Evolutionary conservation across 2,329 filamentous ascomycete genomes (phyloP), one percentile per base, ranked within the genome.

Genomic region (Fusarium sp.): DNA sequence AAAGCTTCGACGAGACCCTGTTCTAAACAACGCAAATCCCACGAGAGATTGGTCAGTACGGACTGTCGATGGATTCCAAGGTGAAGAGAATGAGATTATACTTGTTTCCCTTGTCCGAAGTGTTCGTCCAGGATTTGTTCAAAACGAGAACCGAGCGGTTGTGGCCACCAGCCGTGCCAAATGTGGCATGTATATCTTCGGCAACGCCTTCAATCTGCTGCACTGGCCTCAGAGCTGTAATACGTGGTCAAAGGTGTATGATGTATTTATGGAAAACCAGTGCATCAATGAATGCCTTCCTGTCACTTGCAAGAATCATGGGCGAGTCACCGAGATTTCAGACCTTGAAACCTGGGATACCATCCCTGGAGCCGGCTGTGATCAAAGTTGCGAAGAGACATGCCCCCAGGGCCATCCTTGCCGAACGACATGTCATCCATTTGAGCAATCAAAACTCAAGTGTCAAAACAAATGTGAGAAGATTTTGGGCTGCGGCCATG

Each of bases 61-160:
- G 34, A 97, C 94, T 0, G 92, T 98, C 0, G 94, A 97, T 74
- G 93, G 92, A 0, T 97, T 95, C 74, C 94, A 97, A 77, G 94
- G 94, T 14, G 94, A 97, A 73, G 94, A 97, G 76, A 97, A 97
- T 65, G 92, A 94, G 24, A 84, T 97, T 10, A 84, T 98, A 11
- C 76, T 97, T 3, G 81, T 97, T 0, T 97, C 94, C 0, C 82
- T 97, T 0, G 94, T 96, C 5, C 87, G 94, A 43, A 94, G 91
- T 67, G 91, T 91, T 36, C 73, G 72, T 1, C 90, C 94, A 31
- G 94, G 94, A 0, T 98, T 97, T 70, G 82, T 97, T 3, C 83
- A 85, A 2, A 88, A 91, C 58, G 77, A 80, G 65, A 88, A 89
- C 64, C 84, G 88, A 19, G 83, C 84, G 0, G 86, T 88, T 3